Evolutionary conservation across 306 rosid species (phyloP), one percentile per base, ranked within the genome.

Genomic region (Mimosa pudica): DNA sequence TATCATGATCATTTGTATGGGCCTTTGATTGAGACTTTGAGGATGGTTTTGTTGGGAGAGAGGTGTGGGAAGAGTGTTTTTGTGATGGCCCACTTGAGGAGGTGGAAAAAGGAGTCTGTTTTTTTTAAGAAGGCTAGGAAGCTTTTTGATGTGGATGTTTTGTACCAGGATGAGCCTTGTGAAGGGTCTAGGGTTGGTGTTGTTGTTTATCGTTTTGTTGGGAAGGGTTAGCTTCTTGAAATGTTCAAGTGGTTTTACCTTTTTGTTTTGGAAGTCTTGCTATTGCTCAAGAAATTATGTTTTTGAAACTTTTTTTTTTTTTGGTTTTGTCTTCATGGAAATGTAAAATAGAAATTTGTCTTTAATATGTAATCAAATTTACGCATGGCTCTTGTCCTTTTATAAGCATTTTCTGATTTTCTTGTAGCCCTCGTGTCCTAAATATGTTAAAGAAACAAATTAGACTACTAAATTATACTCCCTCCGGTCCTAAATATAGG

Each of bases 101-200:
- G 98, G 88, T 92, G 98, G 98, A 95, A 91, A 55, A 95, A 92
- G 81, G 98, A 95, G 1, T 91, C 96, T 1, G 70, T 42, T 1
- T 95, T 95, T 77, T 95, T 95, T 84, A 92, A 85, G 92, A 95
- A 86, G 64, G 98, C 97, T 0, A 92, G 76, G 88, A 92, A 90
- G 87, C 73, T 76, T 35, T 95, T 95, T 20, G 46, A 17, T 0
- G 89, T 92, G 9, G 86, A 95, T 62, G 89, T 91, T 71, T 76
- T 92, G 70, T 88, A 86, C 76, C 78, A 76, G 35, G 90, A 88
- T 70, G 48, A 70, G 18, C 98, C 98, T 2, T 63, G 70, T 64
- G 62, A 86, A 5, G 97, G 94, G 7, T 74, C 92, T 5, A 89
- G 98, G 69, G 72, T 90, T 52, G 98, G 98, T 12, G 97, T 92